Evolutionary conservation across 257 asterid species (phyloP).

Genomic region (Solanum acaule): DNA sequence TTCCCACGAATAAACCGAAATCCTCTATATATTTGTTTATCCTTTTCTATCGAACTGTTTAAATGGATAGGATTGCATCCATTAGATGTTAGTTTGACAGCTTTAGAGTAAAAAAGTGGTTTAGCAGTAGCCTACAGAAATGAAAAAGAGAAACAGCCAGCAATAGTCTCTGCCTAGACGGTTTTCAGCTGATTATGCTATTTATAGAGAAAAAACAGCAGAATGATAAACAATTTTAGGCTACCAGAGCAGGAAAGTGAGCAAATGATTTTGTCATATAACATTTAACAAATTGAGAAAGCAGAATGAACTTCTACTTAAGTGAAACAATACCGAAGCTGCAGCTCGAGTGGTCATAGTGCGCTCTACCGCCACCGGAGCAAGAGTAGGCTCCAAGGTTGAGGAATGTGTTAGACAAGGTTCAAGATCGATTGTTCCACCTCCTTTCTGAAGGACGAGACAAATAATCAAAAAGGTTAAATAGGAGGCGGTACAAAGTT

Average conservation of each 20-base stretch:
- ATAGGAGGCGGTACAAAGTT: not conserved
- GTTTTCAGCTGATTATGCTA: not conserved
- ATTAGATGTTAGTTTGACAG: not conserved
- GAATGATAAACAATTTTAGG: not conserved
- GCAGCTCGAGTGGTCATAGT: slow-evolving; percentile 98
- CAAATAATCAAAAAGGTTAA: not conserved
- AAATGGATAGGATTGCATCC: not conserved
- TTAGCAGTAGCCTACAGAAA: not conserved
- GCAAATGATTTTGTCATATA: not conserved
- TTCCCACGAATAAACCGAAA: not conserved
- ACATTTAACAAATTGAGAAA: not conserved
- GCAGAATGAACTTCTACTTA: not conserved
- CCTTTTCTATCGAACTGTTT: not conserved
- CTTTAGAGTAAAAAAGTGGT: not conserved
- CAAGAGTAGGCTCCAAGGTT: slow-evolving; percentile 95
- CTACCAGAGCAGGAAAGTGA: not conserved
- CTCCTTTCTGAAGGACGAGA: slow-evolving; percentile 62
- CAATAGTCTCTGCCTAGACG: not conserved
- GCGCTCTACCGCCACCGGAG: slow-evolving; percentile 95
- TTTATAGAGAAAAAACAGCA: not conserved
- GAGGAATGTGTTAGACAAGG: slow-evolving; percentile 94
- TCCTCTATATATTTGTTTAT: too few species aligned
- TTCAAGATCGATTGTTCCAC: slow-evolving; percentile 78
- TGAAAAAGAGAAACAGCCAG: not conserved
- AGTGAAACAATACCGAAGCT: slow-evolving; percentile 60